Conservation (phyloP, 2,329 filamentous ascomycete genomes). For the Diaporthe aspalathi region DNA sequence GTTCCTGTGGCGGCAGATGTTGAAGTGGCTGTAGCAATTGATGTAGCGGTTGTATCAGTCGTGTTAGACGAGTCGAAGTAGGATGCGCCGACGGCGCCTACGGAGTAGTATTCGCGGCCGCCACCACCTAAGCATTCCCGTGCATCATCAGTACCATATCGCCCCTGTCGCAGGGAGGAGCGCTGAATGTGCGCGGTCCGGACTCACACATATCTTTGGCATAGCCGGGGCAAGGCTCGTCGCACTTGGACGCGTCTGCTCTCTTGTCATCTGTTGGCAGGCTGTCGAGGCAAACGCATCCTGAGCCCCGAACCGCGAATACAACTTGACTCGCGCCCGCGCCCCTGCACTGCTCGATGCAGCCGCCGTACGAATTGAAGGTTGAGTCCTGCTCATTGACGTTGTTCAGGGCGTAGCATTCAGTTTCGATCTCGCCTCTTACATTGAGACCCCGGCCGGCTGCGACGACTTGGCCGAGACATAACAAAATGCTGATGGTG, state of each 20-base stretch:
- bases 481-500: neutral
- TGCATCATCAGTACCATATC: neutral
- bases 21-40: neutral
- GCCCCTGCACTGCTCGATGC: neutral
- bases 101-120: neutral
- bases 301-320: neutral
- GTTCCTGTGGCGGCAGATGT: neutral
- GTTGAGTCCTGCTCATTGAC: too few species aligned
- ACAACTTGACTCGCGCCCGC: neutral
- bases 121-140: neutral
- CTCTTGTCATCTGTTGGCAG: slow-evolving; percentile 9
- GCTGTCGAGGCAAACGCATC: neutral
- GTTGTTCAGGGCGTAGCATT: neutral
- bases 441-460: neutral
- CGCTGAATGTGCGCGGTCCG: neutral
- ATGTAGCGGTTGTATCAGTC: neutral
- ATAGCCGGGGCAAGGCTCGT: slow-evolving; percentile 2
- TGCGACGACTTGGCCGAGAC: neutral
- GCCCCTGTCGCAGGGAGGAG: neutral
- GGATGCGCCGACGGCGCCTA: neutral
- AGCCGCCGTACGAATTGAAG: neutral
- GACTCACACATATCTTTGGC: neutral
- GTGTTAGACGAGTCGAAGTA: neutral
- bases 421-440: neutral
- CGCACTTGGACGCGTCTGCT: slow-evolving; percentile 4